A percentile compares a stretch with the other conserved stretches of the same genome.
These are phyloP conservation scores for Melampsora larici-populina DNA, from an alignment of 1,284 basidiomycete species.

Conservation along the genomic window DNA sequence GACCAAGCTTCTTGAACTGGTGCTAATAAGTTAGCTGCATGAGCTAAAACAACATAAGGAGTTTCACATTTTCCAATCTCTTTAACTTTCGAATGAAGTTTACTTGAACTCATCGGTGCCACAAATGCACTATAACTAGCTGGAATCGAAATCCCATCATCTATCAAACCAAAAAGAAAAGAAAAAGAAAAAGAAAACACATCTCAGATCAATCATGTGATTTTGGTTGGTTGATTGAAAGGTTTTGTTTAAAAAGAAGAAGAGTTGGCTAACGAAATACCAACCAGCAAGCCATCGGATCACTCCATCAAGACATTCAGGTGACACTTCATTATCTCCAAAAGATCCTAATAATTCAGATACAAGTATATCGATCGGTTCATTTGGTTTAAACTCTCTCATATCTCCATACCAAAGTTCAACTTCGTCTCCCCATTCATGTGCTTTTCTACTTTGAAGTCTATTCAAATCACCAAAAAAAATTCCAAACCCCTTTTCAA, in stretches of 20 bases:
- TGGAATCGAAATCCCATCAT: conserved; percentile 90
- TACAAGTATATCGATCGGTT: conserved; percentile 86
- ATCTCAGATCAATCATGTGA: conserved; percentile 46
- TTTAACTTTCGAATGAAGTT: conserved; percentile 74
- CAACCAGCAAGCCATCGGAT: conserved; percentile 81
- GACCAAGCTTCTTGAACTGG: conserved; percentile 94
- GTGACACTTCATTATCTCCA: conserved; percentile 97
- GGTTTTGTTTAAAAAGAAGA: too few relatives aligned
- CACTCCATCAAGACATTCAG: conserved; percentile 95
- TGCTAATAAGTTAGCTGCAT: conserved; percentile 79
- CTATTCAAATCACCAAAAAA: conserved; percentile 55
- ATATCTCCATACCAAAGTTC: conserved; percentile 88
- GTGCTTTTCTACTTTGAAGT: conserved; percentile 71
- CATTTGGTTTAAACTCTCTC: conserved; percentile 68
- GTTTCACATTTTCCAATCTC: conserved; percentile 64
- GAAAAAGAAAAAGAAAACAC: too few relatives aligned
- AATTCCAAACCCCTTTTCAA: conserved; percentile 45
- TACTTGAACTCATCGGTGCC: conserved; percentile 87
- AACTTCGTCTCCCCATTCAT: conserved; percentile 81
- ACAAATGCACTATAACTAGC: conserved; percentile 91
- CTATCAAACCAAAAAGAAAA: conserved; percentile 55
- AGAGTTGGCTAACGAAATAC: conserved; percentile 50
- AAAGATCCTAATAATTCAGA: conserved; percentile 95
- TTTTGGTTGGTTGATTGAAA: too few relatives aligned
- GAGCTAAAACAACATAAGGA: conserved; percentile 97